Conservation (phyloP, 768 basidiomycete genomes). For the Amanita rubescens region DNA sequence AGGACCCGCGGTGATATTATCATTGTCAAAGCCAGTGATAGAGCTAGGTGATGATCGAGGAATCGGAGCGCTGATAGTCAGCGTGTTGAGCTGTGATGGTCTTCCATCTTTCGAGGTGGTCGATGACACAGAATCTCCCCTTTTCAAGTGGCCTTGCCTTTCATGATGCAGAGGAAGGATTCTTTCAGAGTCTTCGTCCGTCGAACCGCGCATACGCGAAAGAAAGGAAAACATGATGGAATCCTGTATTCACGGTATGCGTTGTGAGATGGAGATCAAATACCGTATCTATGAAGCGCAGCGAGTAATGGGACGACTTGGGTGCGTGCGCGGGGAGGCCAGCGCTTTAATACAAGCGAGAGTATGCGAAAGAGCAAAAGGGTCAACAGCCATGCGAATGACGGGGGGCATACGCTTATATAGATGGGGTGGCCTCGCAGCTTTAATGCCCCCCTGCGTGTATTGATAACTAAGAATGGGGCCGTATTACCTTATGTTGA, state of each 20-base stretch:
- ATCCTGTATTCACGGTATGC: neutral
- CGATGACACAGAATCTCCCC: constrained; percentile 18
- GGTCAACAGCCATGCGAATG: constrained; percentile 2
- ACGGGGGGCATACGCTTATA: constrained; percentile 6
- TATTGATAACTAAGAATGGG: neutral
- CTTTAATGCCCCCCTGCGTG: neutral
- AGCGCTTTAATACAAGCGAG: constrained; percentile 1
- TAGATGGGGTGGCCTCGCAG: constrained; percentile 6
- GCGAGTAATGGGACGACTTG: neutral
- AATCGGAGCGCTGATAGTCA: constrained; percentile 29
- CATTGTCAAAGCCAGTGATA: constrained; percentile 25
- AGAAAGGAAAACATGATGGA: constrained; percentile 6
- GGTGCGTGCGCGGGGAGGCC: neutral
- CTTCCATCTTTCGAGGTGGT: constrained; percentile 15
- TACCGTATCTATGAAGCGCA: constrained; percentile 7
- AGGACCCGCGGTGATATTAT: neutral
- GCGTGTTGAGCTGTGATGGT: constrained; percentile 12
- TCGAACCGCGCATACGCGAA: neutral
- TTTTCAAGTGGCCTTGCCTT: neutral
- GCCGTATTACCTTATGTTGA: constrained; percentile 2
- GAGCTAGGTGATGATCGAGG: constrained; percentile 24
- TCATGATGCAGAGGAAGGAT: constrained; percentile 1
- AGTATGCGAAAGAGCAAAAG: constrained; percentile 2
- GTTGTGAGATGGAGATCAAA: neutral
- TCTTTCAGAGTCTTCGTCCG: neutral